These are phyloP conservation scores for Sclerotinia spermophila DNA, from an alignment of 2,329 filamentous ascomycete species.

Conservation along the genomic window DNA sequence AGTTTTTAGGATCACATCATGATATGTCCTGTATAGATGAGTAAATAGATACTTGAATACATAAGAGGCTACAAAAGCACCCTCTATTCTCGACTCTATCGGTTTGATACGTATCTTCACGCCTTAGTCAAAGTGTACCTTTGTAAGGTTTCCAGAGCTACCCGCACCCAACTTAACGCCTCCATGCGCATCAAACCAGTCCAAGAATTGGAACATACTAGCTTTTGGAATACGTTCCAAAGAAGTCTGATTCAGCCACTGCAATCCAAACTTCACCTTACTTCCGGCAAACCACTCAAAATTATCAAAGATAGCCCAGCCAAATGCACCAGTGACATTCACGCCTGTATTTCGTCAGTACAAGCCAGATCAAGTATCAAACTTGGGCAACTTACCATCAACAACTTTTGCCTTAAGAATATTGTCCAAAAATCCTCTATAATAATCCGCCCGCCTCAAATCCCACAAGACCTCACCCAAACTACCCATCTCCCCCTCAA, in stretches of 20 bases:
- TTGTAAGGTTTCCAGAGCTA: slow-evolving; percentile 8
- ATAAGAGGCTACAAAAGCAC: background rate
- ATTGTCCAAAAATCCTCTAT: slow-evolving; percentile 69
- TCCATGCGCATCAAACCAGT: slow-evolving; percentile 32
- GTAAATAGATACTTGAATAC: background rate
- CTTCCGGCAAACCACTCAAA: slow-evolving; percentile 42
- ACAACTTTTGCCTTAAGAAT: slow-evolving; percentile 66
- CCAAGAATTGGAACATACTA: slow-evolving; percentile 34
- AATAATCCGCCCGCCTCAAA: slow-evolving; percentile 76
- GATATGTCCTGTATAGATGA: background rate
- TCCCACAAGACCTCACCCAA: slow-evolving; percentile 60
- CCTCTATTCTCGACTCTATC: background rate
- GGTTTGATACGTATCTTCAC: background rate
- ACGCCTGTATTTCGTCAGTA: slow-evolving; percentile 45
- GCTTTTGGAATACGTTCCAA: slow-evolving; percentile 33
- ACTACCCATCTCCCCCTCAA: slow-evolving; percentile 27
- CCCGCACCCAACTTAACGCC: slow-evolving; percentile 17
- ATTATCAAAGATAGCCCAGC: slow-evolving; percentile 77
- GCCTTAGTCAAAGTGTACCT: background rate
- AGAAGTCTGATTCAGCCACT: slow-evolving; percentile 39
- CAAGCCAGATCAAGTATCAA: background rate
- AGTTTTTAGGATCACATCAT: background rate
- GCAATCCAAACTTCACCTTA: slow-evolving; percentile 30
- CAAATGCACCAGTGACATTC: slow-evolving; percentile 75
- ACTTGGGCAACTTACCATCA: slow-evolving; percentile 38